These are phyloP conservation scores for Lasiosphaeris hirsuta DNA, from an alignment of 495 filamentous ascomycete genomes.

Conservation along the genomic window DNA sequence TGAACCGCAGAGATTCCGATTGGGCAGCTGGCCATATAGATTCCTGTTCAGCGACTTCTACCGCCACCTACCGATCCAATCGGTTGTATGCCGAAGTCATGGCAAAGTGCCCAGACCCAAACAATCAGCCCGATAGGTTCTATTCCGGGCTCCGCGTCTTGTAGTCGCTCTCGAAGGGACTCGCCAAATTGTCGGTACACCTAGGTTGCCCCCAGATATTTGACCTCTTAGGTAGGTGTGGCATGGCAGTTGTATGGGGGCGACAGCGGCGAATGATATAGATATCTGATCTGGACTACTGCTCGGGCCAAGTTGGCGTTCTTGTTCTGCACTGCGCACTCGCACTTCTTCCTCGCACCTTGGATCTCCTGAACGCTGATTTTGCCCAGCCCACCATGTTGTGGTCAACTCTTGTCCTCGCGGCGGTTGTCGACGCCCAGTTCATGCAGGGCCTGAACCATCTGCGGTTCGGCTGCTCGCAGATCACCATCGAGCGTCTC, in stretches of 20 bases:
- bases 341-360: not conserved
- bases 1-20: not conserved
- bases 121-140: constrained; percentile 2
- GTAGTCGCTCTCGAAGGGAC: not conserved
- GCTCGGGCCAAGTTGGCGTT: not conserved
- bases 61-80: constrained; percentile 7
- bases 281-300: no score
- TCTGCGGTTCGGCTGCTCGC: constrained; percentile 33
- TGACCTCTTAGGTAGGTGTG: no score
- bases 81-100: constrained; percentile 6
- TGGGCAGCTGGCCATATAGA: not conserved
- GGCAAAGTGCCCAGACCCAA: not conserved
- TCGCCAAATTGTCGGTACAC: no score
- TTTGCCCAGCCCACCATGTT: constrained; percentile 14
- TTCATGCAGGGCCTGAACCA: constrained; percentile 21
- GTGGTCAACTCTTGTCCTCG: constrained; percentile 18
- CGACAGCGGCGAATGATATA: no score
- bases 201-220: no score
- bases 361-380: not conserved
- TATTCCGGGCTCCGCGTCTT: not conserved
- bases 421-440: constrained; percentile 18
- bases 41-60: not conserved
- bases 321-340: not conserved
- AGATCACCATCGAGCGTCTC: constrained; percentile 28
- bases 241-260: no score